These are phyloP conservation scores for Nissolia schottii DNA, from an alignment of 306 rosid genomes.

Conservation along the genomic window DNA sequence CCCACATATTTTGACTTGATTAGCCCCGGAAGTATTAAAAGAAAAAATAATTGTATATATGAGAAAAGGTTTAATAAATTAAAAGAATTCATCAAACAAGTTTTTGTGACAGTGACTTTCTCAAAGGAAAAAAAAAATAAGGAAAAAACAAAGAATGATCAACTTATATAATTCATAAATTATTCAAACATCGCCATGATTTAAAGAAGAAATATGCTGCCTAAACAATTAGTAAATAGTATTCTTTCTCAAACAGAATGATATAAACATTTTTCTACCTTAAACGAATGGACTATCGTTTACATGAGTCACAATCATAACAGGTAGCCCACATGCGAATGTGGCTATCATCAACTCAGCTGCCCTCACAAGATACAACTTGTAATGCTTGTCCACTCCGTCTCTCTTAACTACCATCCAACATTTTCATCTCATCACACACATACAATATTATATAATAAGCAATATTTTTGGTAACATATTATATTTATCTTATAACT, in stretches of 20 bases:
- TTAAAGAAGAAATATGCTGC: background rate
- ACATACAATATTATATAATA: too few relatives aligned
- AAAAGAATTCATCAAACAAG: background rate
- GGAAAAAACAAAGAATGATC: background rate
- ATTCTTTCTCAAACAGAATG: background rate
- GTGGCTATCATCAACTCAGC: slow-evolving; percentile 28
- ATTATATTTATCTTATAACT: too few relatives aligned
- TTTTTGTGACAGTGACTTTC: too few relatives aligned
- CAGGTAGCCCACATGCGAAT: slow-evolving; percentile 40
- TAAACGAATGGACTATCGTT: slow-evolving; percentile 28
- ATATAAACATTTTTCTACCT: background rate
- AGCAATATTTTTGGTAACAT: too few relatives aligned
- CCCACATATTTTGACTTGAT: background rate
- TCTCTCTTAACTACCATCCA: slow-evolving; percentile 23
- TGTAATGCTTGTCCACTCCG: slow-evolving; percentile 27
- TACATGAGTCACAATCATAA: slow-evolving; percentile 47
- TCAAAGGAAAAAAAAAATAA: background rate
- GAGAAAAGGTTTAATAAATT: background rate
- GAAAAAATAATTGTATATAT: background rate
- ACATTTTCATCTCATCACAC: background rate
- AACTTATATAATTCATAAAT: background rate
- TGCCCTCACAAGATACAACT: background rate
- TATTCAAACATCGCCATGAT: background rate
- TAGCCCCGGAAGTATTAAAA: background rate
- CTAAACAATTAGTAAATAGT: background rate